Evolutionary conservation across 352 stramenopile species (phyloP), one percentile per base, ranked within the genome.

Genomic region (Globisporangium emineosum): DNA sequence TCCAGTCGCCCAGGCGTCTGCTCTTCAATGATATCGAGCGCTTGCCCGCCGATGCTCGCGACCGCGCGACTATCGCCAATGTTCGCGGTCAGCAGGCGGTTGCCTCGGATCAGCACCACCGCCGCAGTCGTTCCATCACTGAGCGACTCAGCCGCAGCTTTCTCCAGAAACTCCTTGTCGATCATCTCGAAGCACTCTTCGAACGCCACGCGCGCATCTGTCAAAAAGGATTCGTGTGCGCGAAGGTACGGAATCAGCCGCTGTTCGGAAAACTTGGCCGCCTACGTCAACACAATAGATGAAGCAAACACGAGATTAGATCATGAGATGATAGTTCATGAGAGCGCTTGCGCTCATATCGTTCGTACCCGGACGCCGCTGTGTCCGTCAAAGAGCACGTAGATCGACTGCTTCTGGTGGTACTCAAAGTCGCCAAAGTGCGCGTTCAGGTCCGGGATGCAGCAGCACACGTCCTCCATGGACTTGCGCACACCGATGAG

Each of bases 51-150:
- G 30, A 94, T 83, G 49, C 83, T 94, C 19, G 94, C 85, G 49
- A 97, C 89, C 2, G 88, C 88, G 25, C 88, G 82, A 62, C 86
- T 87, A 68, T 97, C 90, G n/a, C 90, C 90, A 57, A 90, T 78
- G 64, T 97, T 97, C 15, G 89, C 88, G 15, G 86, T 94, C 30
- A 94, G 74, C 23, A 96, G 69, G 21, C 84, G 79, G 55, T 91
- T 92, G 9, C 88, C 88, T 27, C 85, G 86, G 64, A 94, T 91
- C 23, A 96, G 50, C 30, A 92, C 83, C n/a, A 94, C 82, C 2
- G 83, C 86, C 6, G 77, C 86, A 6, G 86, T 94, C 51, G 82
- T 94, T 47, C 86, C 86, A 65, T 92, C 86, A 35, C 69, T 83
- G 56, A 92, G 33, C 65, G 90, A 83, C 72, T 91, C 84, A 2